These are phyloP conservation scores for Endoconidiophora laricicola DNA, from an alignment of 2,329 filamentous ascomycete genomes.

Conservation along the genomic window DNA sequence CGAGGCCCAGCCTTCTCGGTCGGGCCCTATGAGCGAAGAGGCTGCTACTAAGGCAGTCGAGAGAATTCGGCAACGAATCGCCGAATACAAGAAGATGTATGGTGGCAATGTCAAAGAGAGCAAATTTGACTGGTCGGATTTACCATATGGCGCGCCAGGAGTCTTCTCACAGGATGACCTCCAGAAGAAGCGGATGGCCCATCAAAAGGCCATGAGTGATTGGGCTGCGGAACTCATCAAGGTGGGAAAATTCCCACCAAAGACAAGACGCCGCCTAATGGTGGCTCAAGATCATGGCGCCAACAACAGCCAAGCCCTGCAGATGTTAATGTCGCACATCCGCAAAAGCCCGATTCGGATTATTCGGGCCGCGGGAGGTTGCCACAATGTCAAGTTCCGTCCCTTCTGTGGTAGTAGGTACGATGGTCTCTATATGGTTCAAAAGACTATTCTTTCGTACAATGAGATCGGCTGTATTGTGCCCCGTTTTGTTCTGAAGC, in stretches of 20 bases:
- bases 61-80: too few species aligned
- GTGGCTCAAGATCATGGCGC: too few species aligned
- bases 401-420: slow-evolving; percentile 9
- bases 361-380: slow-evolving; percentile 4
- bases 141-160: too few species aligned
- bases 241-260: too few species aligned
- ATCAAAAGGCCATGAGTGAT: too few species aligned
- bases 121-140: too few species aligned
- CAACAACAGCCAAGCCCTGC: neutral
- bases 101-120: too few species aligned
- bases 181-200: too few species aligned
- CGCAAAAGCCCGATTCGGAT: slow-evolving; percentile 6
- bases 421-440: slow-evolving; percentile 8
- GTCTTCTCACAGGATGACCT: too few species aligned
- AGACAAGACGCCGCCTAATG: too few species aligned
- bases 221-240: too few species aligned
- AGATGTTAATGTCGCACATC: slow-evolving; percentile 12
- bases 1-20: neutral
- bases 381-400: slow-evolving; percentile 8
- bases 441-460: slow-evolving; percentile 10
- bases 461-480: slow-evolving; percentile 5
- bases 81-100: too few species aligned
- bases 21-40: neutral
- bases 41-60: neutral
- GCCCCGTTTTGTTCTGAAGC: slow-evolving; percentile 2